A percentile compares a stretch with the other conserved stretches of the same genome.
Evolutionary conservation across 2,329 filamentous ascomycete genomes (phyloP).

Genomic region (Xylaria sp.): DNA sequence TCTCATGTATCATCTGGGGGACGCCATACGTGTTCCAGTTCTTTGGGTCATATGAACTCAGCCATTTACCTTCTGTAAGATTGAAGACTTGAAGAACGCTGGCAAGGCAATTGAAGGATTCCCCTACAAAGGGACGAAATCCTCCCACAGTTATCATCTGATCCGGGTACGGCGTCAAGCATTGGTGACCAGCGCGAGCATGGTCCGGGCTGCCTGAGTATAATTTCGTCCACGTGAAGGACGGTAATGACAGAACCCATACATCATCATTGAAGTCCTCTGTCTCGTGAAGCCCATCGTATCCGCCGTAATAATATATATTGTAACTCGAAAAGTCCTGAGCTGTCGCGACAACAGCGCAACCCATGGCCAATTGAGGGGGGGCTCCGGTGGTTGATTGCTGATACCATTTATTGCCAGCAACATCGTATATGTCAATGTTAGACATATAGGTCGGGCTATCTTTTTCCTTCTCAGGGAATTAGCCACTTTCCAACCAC

Average conservation of each 20-base stretch:
- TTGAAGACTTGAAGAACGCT: constrained; percentile 77
- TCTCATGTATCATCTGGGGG: constrained; percentile 69
- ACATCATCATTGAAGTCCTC: constrained; percentile 70
- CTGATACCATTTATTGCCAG: constrained; percentile 72
- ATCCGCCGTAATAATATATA: constrained; percentile 87
- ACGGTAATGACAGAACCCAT: constrained; percentile 83
- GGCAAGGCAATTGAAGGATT: constrained; percentile 57
- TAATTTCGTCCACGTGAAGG: constrained; percentile 79
- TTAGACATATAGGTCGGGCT: constrained; percentile 77
- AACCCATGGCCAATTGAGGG: constrained; percentile 70
- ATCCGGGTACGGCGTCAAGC: constrained; percentile 78
- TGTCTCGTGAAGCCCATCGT: constrained; percentile 61
- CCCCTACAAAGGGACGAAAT: constrained; percentile 55
- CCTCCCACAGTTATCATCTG: constrained; percentile 86
- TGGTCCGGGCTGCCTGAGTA: constrained; percentile 57
- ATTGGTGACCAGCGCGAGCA: constrained; percentile 78
- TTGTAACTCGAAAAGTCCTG: constrained; percentile 80
- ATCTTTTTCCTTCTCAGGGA: constrained; percentile 60
- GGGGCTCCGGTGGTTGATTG: constrained; percentile 73
- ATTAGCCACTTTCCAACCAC: constrained; percentile 40
- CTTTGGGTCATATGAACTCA: constrained; percentile 74
- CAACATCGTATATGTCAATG: constrained; percentile 83
- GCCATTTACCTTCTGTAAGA: constrained; percentile 75
- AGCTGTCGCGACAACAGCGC: constrained; percentile 78
- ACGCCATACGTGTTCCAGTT: constrained; percentile 75